Percentiles rank a stretch among this genome's conserved stretches.
Conservation (phyloP, 129 eudicot species). For the Artemisia tridentata region DNA sequence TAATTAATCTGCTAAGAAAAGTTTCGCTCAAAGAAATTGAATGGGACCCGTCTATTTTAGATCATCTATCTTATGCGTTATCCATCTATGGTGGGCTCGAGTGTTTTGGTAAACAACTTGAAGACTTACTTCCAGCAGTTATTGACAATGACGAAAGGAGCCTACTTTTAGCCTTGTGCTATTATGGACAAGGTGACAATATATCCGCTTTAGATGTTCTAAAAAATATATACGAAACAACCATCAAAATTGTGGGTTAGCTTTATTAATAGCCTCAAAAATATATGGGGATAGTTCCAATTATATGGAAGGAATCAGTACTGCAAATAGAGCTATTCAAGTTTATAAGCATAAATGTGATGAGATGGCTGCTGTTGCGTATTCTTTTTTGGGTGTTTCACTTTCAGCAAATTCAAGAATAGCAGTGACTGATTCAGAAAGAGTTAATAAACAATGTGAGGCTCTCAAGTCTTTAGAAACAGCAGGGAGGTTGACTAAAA, state of each 20-base stretch:
- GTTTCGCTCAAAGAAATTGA: constrained; percentile 42
- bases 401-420: constrained; percentile 48
- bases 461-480: constrained; percentile 61
- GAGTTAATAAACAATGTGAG: constrained; percentile 52
- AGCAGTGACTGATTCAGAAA: constrained; percentile 44
- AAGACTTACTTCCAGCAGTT: constrained; percentile 59
- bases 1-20: constrained; percentile 63
- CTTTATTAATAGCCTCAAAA: constrained; percentile 62
- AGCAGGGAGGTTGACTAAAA: constrained; percentile 61
- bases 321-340: constrained; percentile 54
- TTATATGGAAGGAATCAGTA: constrained; percentile 46
- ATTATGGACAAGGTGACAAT: constrained; percentile 56
- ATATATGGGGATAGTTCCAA: constrained; percentile 41
- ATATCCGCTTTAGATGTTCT: constrained; percentile 56
- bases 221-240: constrained; percentile 34
- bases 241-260: constrained; percentile 44
- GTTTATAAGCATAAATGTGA: constrained; percentile 43
- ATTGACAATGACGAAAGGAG: constrained; percentile 52
- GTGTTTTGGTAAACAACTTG: constrained; percentile 61
- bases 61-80: constrained; percentile 75
- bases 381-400: constrained; percentile 55
- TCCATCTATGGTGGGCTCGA: constrained; percentile 54
- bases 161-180: constrained; percentile 71
- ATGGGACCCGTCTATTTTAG: constrained; percentile 81
- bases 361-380: constrained; percentile 47